Base-by-base conservation (phyloP, 108 stramenopile genomes). In the Nitzschia putrida region DNA sequence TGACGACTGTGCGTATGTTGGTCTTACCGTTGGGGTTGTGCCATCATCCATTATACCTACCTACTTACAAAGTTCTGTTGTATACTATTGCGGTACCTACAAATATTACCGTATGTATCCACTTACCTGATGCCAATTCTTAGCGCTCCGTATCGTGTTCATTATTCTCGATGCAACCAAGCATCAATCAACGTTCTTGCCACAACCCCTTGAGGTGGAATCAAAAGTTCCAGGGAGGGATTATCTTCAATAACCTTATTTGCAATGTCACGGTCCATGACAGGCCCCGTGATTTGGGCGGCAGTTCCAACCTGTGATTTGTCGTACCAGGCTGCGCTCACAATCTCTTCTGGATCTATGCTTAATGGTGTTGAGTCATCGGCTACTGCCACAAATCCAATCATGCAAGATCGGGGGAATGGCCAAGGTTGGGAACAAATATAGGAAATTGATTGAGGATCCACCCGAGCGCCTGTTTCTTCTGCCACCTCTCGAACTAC, bases 401-500 rank as follows among this genome's bases (percentile, higher is more conserved):
- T 81, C 92, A 93, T 93, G 41, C 53, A 74, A 18, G 76, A 76
- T 75, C 76, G 85, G 12, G 93, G 93, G 68, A 95, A 91, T 11
- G 93, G 93, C 93, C 93, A 95, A 5, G 89, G 85, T 68, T 95
- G 93, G 22, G 82, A 83, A 2, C 64, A 66, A 41, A 89, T 38
- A 68, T 95, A 95, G 23, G 47, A 21, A 10, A 95, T 81, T 18
- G 70, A 74, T 0, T 80, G 64, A 37, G 26, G 38, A 61, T 88
- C 82, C 24, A 92, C 63, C 22, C 41, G 52, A 7, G 85, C 70
- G 0, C 93, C 93, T 34, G 85, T 82, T 58, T 95, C 93, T 73
- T 95, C 93, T 20, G 58, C 71, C 4, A 83, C 82, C 68, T 95
- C 93, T 40, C 93, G 70, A 5, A 64, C 67, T 10, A 90, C 88